phyloP scores from a whole-genome alignment of 2,329 filamentous ascomycete species.

The Dactylellina sp. region DNA sequence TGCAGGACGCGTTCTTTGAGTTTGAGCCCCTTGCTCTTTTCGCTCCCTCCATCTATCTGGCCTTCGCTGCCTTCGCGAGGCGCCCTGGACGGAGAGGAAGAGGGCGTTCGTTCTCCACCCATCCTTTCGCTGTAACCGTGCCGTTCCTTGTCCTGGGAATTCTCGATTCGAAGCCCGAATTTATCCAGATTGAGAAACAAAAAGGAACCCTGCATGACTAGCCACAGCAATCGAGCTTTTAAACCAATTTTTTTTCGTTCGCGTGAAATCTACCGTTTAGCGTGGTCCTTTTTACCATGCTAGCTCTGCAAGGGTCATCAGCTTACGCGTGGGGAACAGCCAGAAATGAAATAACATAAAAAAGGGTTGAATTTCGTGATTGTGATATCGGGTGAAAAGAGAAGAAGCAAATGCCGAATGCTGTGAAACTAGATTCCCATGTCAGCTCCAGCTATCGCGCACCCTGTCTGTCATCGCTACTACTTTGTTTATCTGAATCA shows the following conservation, averaged over 20 bases:
- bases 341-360: too few species aligned
- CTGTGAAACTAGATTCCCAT: not conserved
- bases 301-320: slow-evolving; percentile 12
- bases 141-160: slow-evolving; percentile 12
- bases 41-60: slow-evolving; percentile 16
- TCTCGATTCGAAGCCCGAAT: slow-evolving; percentile 20
- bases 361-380: not conserved
- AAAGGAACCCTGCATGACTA: not conserved
- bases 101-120: slow-evolving; percentile 6
- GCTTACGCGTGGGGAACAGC: slow-evolving; percentile 38
- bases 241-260: not conserved
- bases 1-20: slow-evolving; percentile 43
- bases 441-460: too few species aligned
- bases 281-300: slow-evolving; percentile 24
- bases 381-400: not conserved
- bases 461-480: too few species aligned
- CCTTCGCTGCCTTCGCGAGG: slow-evolving; percentile 29
- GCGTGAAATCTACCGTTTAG: slow-evolving; percentile 32
- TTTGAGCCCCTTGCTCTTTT: slow-evolving; percentile 18
- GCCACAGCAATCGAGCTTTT: not conserved
- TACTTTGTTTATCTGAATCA: not conserved
- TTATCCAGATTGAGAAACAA: slow-evolving; percentile 28
- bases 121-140: slow-evolving; percentile 20
- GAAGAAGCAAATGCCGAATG: slow-evolving; percentile 12
- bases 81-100: not conserved